Percentiles rank a stretch among this genome's conserved stretches.
phyloP scores from a whole-genome alignment of 2,329 filamentous ascomycete species.

The Ophiostoma tasmaniense region DNA sequence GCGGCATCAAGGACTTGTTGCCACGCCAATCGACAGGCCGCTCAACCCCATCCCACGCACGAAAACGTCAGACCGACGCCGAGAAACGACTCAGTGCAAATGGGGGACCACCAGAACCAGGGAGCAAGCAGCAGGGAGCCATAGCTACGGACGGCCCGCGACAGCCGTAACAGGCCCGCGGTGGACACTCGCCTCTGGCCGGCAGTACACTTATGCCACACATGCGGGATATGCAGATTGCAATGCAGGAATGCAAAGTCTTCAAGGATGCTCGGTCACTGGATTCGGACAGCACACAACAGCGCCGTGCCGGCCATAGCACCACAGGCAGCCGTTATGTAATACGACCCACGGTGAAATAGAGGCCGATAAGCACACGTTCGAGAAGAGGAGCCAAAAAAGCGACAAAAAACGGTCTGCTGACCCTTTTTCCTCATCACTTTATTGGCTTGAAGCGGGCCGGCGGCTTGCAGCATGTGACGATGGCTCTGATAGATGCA shows the following conservation, averaged over 20 bases:
- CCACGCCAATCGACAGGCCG: not conserved
- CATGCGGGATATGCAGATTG: not conserved
- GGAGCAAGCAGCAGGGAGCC: not conserved
- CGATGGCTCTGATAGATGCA: conserved; percentile 13
- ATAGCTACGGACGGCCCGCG: not conserved
- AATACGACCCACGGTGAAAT: not conserved
- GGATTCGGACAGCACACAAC: not conserved
- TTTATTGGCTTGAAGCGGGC: not conserved
- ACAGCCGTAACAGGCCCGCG: not conserved
- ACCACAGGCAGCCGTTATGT: not conserved
- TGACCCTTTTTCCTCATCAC: conserved; percentile 5
- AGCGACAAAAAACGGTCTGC: not conserved
- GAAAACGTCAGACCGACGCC: not conserved
- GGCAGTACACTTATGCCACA: not conserved
- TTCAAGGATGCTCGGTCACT: not conserved
- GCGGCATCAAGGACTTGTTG: not conserved
- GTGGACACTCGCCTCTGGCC: not conserved
- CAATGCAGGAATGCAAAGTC: not conserved
- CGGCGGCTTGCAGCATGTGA: conserved; percentile 9
- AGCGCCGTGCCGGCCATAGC: not conserved
- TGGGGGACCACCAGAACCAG: not conserved
- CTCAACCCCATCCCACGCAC: not conserved
- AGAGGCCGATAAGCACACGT: not conserved
- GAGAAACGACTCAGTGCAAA: not conserved
- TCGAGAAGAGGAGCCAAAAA: not conserved